Base-by-base conservation (phyloP, 371 early-diverging fungal species). In the Actinomucor elegans region DNA sequence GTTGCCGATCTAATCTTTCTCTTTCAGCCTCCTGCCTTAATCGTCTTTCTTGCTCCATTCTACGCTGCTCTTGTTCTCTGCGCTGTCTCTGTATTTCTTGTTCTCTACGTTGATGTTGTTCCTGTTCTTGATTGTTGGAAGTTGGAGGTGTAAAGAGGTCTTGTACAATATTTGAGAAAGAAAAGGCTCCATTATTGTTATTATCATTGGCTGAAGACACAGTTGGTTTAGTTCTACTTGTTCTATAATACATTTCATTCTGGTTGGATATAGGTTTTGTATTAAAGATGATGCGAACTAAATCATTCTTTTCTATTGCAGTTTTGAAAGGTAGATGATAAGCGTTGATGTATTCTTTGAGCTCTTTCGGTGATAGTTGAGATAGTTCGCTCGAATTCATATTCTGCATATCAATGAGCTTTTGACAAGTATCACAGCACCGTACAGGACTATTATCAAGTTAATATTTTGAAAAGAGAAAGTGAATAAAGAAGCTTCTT, bases 181-280 rank as follows among this genome's bases (percentile, higher is more conserved):
- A 60, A 20, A 50, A 60, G 14, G 27, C 17, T 20, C 24, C 20
- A 17, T 17, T 35, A 43, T 33, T 28, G 21, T 36, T 26, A 23
- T 37, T 29, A 38, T 37, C 8, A 10, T 12, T 28, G 11, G 8
- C 14, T 2, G 17, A 18, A 38, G 50, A 18, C 27, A 44, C 12
- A 20, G 37, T 5, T 21, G 52, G 20, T 15, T 35, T 53, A 20
- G 27, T 48, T 23, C 54, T 43, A 23, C 35, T 37, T 14, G 15
- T 40, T 44, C 80, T 57, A 57, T 65, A 80, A 52, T 58, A 69
- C 3, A 56, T 27, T 49, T 80, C 81, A 34, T 57, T 66, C 24
- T 60, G 64, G 40, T 80, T 67, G 20, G 74, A 64, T 29, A 80
- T 52, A 12, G 81, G 81, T 14, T 63, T 65, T 28, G 75, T 67